Evolutionary conservation across 345 rosid genomes (phyloP).

Genomic region (Triadica sebifera): DNA sequence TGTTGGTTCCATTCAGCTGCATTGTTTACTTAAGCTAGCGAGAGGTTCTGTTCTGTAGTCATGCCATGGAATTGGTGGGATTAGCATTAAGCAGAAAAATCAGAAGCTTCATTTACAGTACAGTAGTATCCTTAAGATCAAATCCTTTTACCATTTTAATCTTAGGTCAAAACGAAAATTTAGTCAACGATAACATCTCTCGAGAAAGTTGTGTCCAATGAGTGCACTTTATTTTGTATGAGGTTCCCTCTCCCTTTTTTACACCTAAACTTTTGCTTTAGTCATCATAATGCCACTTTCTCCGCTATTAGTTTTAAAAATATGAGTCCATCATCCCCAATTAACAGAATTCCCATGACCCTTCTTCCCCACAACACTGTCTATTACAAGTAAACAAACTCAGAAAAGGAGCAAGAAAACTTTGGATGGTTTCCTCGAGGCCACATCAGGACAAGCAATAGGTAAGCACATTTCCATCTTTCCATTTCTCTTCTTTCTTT

Average conservation of each 20-base stretch:
- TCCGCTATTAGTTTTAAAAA: conserved; percentile 25
- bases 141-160: background rate
- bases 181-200: conserved; percentile 16
- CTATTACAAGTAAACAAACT: conserved; percentile 7
- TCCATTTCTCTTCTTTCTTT: background rate
- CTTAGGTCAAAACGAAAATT: too few species aligned
- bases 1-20: too few species aligned
- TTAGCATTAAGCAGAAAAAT: background rate
- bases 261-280: conserved; percentile 18
- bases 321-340: conserved; percentile 11
- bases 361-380: conserved; percentile 14
- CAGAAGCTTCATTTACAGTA: background rate
- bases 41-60: too few species aligned
- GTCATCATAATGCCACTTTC: conserved; percentile 37
- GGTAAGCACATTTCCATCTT: conserved; percentile 16
- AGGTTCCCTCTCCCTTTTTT: conserved; percentile 42
- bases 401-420: conserved; percentile 12
- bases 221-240: conserved; percentile 51
- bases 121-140: background rate
- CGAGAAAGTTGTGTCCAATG: conserved; percentile 24
- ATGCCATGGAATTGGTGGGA: background rate
- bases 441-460: conserved; percentile 9
- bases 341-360: conserved; percentile 21
- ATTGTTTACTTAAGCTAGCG: too few species aligned
- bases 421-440: background rate